phyloP scores from a whole-genome alignment of 2,329 filamentous ascomycete species.

The Pestalotiopsis sp. region DNA sequence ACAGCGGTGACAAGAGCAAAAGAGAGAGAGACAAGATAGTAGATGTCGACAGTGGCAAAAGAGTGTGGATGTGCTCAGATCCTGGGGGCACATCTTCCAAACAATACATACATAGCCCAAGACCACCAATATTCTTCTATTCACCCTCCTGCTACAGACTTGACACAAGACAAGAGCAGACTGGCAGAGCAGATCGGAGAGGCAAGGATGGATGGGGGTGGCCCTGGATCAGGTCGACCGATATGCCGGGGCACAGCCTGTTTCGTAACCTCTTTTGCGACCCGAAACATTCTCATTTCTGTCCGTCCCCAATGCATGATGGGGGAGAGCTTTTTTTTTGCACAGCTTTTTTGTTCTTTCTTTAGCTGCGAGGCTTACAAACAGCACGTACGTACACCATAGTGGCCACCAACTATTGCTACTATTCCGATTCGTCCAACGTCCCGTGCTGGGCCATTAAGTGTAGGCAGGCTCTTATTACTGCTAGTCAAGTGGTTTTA shows the following conservation, averaged over 20 bases:
- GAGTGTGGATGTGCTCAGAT: background rate
- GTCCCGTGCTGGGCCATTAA: too few species aligned
- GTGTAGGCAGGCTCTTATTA: too few species aligned
- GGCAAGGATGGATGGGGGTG: background rate
- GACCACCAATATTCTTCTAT: background rate
- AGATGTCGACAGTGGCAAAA: background rate
- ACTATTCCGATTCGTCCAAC: background rate
- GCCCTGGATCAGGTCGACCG: background rate
- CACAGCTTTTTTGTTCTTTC: background rate
- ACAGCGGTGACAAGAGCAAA: background rate
- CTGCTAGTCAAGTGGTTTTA: too few species aligned
- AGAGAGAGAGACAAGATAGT: background rate
- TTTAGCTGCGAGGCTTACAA: background rate
- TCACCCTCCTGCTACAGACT: conserved; percentile 4
- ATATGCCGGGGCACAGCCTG: background rate
- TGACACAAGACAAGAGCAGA: conserved; percentile 1
- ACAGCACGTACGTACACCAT: background rate
- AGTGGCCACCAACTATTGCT: background rate
- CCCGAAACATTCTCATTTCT: conserved; percentile 12
- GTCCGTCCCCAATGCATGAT: conserved; percentile 3
- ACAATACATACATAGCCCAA: too few species aligned
- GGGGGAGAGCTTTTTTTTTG: background rate
- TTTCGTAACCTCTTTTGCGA: conserved; percentile 11
- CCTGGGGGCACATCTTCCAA: background rate
- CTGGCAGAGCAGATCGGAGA: background rate